Conservation (phyloP, 176 grass and related monocot genomes). For the Oropetium thomaeum region DNA sequence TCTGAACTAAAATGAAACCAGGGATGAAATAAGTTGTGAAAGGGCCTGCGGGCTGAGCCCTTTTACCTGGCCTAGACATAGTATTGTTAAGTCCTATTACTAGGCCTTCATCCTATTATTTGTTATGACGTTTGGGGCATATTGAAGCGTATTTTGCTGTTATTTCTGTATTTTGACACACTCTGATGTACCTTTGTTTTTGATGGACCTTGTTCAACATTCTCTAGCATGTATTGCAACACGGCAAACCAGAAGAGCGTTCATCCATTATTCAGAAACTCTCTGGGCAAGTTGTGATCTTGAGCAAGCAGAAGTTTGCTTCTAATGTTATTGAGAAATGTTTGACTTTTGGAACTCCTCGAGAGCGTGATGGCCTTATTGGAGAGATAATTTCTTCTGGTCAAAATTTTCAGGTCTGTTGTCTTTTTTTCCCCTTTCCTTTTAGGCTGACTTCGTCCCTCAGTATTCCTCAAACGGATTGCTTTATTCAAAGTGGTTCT, state of each 20-base stretch:
- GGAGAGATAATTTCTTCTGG: slow-evolving; percentile 65
- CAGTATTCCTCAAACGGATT: background rate
- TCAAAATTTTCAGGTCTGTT: slow-evolving; percentile 53
- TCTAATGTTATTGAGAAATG: slow-evolving; percentile 88
- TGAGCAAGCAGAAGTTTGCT: slow-evolving; percentile 87
- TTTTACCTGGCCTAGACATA: no score
- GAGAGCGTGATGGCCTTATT: slow-evolving; percentile 69
- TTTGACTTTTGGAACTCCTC: slow-evolving; percentile 42
- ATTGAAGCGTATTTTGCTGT: background rate
- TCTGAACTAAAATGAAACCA: no score
- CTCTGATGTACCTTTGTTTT: background rate
- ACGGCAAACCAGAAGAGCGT: slow-evolving; percentile 61
- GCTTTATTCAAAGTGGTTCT: background rate
- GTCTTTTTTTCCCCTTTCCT: slow-evolving; percentile 5
- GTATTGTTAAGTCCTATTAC: no score
- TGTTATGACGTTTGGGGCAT: background rate
- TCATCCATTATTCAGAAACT: slow-evolving; percentile 62
- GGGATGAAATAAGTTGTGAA: no score
- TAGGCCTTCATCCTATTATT: no score
- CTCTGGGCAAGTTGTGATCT: slow-evolving; percentile 55
- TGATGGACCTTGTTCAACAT: background rate
- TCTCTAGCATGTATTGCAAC: slow-evolving; percentile 67
- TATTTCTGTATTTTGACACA: background rate
- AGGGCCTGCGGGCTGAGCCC: no score
- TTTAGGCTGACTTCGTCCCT: background rate